Percentiles rank a stretch among this genome's conserved stretches.
Conservation (phyloP, 2,329 filamentous ascomycete species). For the Corinectria fuckeliana region DNA sequence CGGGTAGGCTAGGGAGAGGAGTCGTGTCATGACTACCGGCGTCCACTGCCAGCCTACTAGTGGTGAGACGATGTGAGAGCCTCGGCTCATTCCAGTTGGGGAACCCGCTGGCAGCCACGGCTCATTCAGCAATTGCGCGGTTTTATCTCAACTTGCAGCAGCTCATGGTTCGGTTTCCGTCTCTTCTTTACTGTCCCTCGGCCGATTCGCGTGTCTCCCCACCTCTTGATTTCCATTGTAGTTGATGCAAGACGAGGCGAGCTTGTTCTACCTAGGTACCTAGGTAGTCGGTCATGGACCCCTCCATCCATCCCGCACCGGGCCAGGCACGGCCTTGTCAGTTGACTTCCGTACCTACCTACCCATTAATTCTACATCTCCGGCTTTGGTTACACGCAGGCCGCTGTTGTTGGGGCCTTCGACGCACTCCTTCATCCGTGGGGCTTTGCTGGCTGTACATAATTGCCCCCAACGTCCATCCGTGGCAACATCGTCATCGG, state of each 20-base stretch:
- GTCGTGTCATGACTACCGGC: not conserved
- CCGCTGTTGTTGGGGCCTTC: slow-evolving; percentile 25
- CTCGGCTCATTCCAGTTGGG: slow-evolving; percentile 27
- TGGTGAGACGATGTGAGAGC: slow-evolving; percentile 5
- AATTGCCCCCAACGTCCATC: slow-evolving; percentile 25
- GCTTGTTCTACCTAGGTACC: no score
- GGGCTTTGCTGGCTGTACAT: not conserved
- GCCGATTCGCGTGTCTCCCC: not conserved
- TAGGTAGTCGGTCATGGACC: no score
- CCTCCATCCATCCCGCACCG: not conserved
- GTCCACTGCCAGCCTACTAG: no score
- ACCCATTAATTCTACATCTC: slow-evolving; percentile 13
- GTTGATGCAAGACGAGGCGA: not conserved
- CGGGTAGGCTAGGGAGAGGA: not conserved
- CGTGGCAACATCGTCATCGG: not conserved
- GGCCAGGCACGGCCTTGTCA: no score
- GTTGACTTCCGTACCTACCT: not conserved
- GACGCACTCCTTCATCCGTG: not conserved
- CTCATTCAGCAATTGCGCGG: slow-evolving; percentile 27
- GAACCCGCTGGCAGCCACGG: slow-evolving; percentile 24
- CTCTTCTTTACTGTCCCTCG: not conserved
- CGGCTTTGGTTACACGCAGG: slow-evolving; percentile 21
- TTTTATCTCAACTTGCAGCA: slow-evolving; percentile 6
- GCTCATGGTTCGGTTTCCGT: not conserved
- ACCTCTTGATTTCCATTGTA: not conserved